Evolutionary conservation across 2,329 filamentous ascomycete species (phyloP).

Genomic region (Hyphodiscus sp.): DNA sequence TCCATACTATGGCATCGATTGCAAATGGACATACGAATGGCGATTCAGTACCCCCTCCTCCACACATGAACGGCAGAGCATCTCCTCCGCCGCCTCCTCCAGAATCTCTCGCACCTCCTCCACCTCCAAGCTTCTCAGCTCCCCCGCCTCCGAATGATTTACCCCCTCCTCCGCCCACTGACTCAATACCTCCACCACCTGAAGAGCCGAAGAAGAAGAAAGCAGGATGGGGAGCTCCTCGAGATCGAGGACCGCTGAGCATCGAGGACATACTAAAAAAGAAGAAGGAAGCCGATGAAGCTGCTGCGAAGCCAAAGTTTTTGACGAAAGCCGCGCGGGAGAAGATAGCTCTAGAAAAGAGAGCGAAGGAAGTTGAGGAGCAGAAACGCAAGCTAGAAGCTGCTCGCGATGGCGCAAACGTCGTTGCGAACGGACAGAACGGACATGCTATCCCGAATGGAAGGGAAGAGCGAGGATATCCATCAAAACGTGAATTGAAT

Average conservation of each 20-base stretch:
- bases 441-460: constrained; percentile 19
- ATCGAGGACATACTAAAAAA: constrained; percentile 80
- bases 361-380: constrained; percentile 64
- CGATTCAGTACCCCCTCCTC: constrained; percentile 20
- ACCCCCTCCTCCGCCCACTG: constrained; percentile 31
- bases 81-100: constrained; percentile 29
- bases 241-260: constrained; percentile 53
- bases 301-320: constrained; percentile 82
- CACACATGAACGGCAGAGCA: constrained; percentile 20
- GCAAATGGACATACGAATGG: constrained; percentile 19
- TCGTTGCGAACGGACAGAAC: constrained; percentile 21
- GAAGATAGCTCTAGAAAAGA: constrained; percentile 70
- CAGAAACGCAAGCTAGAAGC: constrained; percentile 41
- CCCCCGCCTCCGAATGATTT: constrained; percentile 34
- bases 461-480: constrained; percentile 17
- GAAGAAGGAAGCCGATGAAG: constrained; percentile 80
- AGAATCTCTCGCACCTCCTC: constrained; percentile 21
- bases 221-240: constrained; percentile 40
- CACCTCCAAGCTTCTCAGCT: constrained; percentile 33
- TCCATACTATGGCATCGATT: constrained; percentile 15
- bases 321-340: constrained; percentile 79
- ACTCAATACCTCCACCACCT: constrained; percentile 36
- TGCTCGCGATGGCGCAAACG: constrained; percentile 20
- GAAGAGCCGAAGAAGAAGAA: constrained; percentile 44
- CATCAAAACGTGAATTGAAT: constrained; percentile 18